Evolutionary conservation across 2,329 filamentous ascomycete species (phyloP), one percentile per base, ranked within the genome.

Genomic region (Myotisia sp.): DNA sequence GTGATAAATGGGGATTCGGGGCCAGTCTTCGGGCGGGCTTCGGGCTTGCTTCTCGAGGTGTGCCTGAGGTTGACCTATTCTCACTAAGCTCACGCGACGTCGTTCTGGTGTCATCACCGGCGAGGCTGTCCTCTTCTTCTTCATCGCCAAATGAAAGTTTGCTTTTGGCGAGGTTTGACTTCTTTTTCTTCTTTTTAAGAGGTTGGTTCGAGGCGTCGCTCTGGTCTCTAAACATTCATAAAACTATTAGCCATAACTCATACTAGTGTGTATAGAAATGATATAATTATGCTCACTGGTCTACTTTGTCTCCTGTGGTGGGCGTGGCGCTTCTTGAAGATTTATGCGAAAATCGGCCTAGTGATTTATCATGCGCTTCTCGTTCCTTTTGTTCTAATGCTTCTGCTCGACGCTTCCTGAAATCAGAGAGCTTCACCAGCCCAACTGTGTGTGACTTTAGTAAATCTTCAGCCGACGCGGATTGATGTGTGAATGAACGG

Each of bases 381-480:
- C 80, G 74, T 51, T 90, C 83, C 51, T 90, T 87, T 52, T 83
- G 77, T 56, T 94, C 87, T 30, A 93, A 65, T n/a, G 86, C 83
- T 58, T 94, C 84, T 47, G 85, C 86, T 57, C 87, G 83, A 39
- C 90, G 77, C 63, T 98, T 95, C 58, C 87, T 84, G 57, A 92
- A 95, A 54, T 95, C 90, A 44, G 82, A 84, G 27, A 94, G 76
- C 38, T 82, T 74, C 34, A 95, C 87, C 2, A 98, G 76, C 26
- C 90, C 90, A 44, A 94, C 85, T 0, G 84, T 92, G 50, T 84
- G 76, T 35, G 75, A 82, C 40, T 87, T 87, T 30, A 93, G 68
- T 9, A 84, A 68, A 51, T 93, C 78, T 55, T 87, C 74, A 1
- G 82, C 80, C 1, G 80, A 80, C 45, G 78, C 68, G 42, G 76